Conservation (phyloP, 2,329 filamentous ascomycete genomes). For the Aspergillus neoniger region DNA sequence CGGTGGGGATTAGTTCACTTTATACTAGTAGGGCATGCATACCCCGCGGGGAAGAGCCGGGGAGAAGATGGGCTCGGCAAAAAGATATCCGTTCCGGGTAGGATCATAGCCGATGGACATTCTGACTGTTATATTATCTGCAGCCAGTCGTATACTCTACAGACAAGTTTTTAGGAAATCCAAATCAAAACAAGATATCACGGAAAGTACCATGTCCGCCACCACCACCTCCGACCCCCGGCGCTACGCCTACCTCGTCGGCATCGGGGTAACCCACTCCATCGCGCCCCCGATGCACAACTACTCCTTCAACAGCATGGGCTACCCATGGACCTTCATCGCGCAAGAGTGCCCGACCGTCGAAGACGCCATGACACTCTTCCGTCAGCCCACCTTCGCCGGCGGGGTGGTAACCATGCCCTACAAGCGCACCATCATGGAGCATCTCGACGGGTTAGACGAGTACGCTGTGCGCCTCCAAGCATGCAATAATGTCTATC, state of each 20-base stretch:
- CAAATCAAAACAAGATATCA: no score
- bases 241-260: constrained; percentile 37
- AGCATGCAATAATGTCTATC: constrained; percentile 31
- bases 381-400: constrained; percentile 31
- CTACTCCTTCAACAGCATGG: constrained; percentile 39
- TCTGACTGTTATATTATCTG: no score
- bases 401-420: constrained; percentile 48
- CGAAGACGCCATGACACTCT: constrained; percentile 34
- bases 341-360: constrained; percentile 35
- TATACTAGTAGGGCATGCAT: no score
- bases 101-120: no score
- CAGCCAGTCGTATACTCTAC: no score
- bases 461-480: constrained; percentile 38
- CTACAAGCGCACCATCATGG: constrained; percentile 42
- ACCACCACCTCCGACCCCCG: constrained; percentile 21
- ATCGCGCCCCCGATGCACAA: constrained; percentile 47
- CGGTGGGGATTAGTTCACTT: no score
- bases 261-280: constrained; percentile 45
- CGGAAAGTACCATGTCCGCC: no score
- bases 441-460: constrained; percentile 36
- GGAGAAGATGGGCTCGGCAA: no score
- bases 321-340: constrained; percentile 39
- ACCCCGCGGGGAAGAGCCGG: no score
- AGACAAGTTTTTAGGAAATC: no score
- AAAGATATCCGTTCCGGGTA: no score